phyloP scores from a whole-genome alignment of 176 grass and related monocot genomes.

The Bonia amplexicaulis region DNA sequence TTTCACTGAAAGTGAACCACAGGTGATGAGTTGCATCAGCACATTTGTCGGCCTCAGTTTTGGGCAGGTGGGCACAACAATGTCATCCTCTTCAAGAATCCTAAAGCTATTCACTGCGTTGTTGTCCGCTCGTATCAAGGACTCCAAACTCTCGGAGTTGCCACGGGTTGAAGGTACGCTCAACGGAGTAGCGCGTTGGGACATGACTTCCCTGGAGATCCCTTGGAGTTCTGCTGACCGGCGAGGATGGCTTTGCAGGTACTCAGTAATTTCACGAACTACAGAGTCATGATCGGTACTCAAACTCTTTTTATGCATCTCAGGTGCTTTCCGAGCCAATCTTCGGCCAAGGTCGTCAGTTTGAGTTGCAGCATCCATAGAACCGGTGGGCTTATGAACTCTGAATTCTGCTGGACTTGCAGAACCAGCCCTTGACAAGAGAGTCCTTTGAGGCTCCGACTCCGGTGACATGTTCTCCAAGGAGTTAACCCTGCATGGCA shows the following conservation, averaged over 20 bases:
- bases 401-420: slow-evolving; percentile 37
- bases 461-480: slow-evolving; percentile 36
- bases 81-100: slow-evolving; percentile 70
- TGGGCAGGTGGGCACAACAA: slow-evolving; percentile 48
- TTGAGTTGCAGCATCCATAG: slow-evolving; percentile 74
- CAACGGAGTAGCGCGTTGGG: slow-evolving; percentile 33
- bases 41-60: slow-evolving; percentile 63
- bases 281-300: slow-evolving; percentile 37
- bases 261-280: slow-evolving; percentile 29
- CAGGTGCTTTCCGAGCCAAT: not conserved
- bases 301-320: slow-evolving; percentile 35
- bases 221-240: slow-evolving; percentile 29
- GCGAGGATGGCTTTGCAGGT: slow-evolving; percentile 22
- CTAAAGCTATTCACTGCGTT: slow-evolving; percentile 35
- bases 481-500: slow-evolving; percentile 16
- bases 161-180: slow-evolving; percentile 28
- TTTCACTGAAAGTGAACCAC: slow-evolving; percentile 78
- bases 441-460: slow-evolving; percentile 12
- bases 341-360: slow-evolving; percentile 58
- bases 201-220: slow-evolving; percentile 33
- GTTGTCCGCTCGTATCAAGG: slow-evolving; percentile 64
- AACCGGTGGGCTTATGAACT: slow-evolving; percentile 41
- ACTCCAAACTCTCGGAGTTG: slow-evolving; percentile 81
- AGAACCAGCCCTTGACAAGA: slow-evolving; percentile 26
- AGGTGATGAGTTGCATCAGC: slow-evolving; percentile 89